phyloP scores from a whole-genome alignment of 345 rosid genomes.

The Camelina hispida region DNA sequence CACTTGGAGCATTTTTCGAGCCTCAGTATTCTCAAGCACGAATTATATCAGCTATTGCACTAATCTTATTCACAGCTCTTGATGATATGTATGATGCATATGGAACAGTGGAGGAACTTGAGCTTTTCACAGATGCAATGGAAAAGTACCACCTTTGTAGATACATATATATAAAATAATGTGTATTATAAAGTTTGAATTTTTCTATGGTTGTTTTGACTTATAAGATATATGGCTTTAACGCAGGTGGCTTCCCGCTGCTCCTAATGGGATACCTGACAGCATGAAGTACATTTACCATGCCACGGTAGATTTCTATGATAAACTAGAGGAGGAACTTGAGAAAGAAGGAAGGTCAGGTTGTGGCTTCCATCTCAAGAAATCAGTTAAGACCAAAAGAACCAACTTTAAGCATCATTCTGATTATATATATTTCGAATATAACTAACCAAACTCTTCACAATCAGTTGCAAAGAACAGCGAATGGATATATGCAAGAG shows the following conservation, averaged over 20 bases:
- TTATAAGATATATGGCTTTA: not conserved
- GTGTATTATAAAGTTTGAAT: not conserved
- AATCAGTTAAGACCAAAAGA: constrained; percentile 34
- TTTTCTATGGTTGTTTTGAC: not conserved
- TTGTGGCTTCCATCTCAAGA: constrained; percentile 35
- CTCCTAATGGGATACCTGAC: constrained; percentile 32
- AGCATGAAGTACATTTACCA: constrained; percentile 34
- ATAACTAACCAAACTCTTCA: not conserved
- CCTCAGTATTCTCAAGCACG: constrained; percentile 40
- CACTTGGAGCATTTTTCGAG: constrained; percentile 40
- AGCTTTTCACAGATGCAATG: constrained; percentile 35
- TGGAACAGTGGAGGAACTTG: constrained; percentile 35
- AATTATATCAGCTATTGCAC: not conserved
- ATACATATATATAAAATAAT: not conserved
- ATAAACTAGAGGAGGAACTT: constrained; percentile 29
- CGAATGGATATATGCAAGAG: constrained; percentile 28
- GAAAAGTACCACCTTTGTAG: not conserved
- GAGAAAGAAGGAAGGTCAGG: constrained; percentile 30
- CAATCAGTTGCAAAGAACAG: constrained; percentile 14
- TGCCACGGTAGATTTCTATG: constrained; percentile 2
- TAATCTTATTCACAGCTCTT: constrained; percentile 17
- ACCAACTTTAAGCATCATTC: not conserved
- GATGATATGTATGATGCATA: constrained; percentile 41
- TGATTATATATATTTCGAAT: not conserved
- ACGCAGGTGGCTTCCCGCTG: constrained; percentile 40